Percentiles rank a stretch among this genome's conserved stretches.
These are phyloP conservation scores for Pisolithus marmoratus DNA, from an alignment of 768 basidiomycete genomes.

Conservation along the genomic window DNA sequence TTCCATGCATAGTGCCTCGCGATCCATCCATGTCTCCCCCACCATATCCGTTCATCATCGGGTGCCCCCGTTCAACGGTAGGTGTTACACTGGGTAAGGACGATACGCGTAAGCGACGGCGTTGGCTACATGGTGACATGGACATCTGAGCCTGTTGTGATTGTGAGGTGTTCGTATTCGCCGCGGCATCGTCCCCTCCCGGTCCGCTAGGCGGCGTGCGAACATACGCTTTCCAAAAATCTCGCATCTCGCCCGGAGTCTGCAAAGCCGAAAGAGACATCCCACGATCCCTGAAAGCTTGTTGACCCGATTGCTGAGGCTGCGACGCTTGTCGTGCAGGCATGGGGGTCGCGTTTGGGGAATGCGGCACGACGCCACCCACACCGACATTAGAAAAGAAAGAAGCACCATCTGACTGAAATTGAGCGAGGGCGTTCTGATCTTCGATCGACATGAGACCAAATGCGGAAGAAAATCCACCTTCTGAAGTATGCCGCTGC, in stretches of 20 bases:
- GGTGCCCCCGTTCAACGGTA: conserved; percentile 25
- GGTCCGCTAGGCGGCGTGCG: conserved; percentile 53
- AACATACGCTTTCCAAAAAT: conserved; percentile 74
- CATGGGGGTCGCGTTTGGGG: conserved; percentile 48
- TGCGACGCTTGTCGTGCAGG: conserved; percentile 23
- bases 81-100: conserved; percentile 73
- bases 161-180: conserved; percentile 5
- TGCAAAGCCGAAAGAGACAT: conserved; percentile 23
- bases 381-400: conserved; percentile 46
- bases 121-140: conserved; percentile 24
- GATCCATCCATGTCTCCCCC: conserved; percentile 23
- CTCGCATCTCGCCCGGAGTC: conserved; percentile 47
- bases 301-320: conserved; percentile 1
- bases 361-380: conserved; percentile 23
- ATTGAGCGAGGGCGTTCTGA: conserved; percentile 57
- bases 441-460: conserved; percentile 76
- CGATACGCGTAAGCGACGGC: conserved; percentile 50
- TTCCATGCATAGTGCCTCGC: conserved; percentile 39
- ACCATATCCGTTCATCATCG: conserved; percentile 17
- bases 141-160: conserved; percentile 13
- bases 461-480: conserved; percentile 56
- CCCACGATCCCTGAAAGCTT: conserved; percentile 15
- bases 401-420: conserved; percentile 51
- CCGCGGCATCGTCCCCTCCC: conserved; percentile 8
- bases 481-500: conserved; percentile 22